phyloP scores from a whole-genome alignment of 1,284 basidiomycete genomes.

The Xerocomus amazonicus region DNA sequence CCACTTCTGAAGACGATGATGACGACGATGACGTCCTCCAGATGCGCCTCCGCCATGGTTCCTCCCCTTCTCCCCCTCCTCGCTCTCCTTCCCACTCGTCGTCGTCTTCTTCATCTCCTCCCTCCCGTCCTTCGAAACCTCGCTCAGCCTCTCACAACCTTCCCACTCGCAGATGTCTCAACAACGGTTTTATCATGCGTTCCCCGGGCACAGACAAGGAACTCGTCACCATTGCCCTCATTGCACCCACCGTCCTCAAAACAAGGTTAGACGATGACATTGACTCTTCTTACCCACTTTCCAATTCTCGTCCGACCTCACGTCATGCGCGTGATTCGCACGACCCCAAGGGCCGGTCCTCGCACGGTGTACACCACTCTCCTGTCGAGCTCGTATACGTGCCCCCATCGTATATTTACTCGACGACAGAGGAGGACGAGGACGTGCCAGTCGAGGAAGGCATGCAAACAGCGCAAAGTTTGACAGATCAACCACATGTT shows the following conservation, averaged over 20 bases:
- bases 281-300: slow-evolving; percentile 9
- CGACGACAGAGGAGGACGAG: slow-evolving; percentile 14
- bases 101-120: slow-evolving; percentile 39
- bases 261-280: slow-evolving; percentile 53
- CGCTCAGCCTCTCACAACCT: slow-evolving; percentile 14
- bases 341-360: slow-evolving; percentile 8
- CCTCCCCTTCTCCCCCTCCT: slow-evolving; percentile 12
- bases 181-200: slow-evolving; percentile 32
- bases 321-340: slow-evolving; percentile 7
- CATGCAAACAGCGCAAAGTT: neutral
- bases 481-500: slow-evolving; percentile 8
- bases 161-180: slow-evolving; percentile 1
- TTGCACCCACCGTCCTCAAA: slow-evolving; percentile 92
- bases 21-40: slow-evolving; percentile 29
- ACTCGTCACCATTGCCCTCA: slow-evolving; percentile 87
- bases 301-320: slow-evolving; percentile 12
- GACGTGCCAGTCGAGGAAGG: slow-evolving; percentile 3
- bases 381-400: slow-evolving; percentile 49
- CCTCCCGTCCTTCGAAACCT: slow-evolving; percentile 21
- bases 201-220: slow-evolving; percentile 46
- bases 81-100: slow-evolving; percentile 34
- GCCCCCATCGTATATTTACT: slow-evolving; percentile 53
- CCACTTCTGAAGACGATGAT: slow-evolving; percentile 31
- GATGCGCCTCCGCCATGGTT: slow-evolving; percentile 27
- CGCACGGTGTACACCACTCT: slow-evolving; percentile 18